Base-by-base conservation (phyloP, 345 rosid species). In the Euclidium syriacum region DNA sequence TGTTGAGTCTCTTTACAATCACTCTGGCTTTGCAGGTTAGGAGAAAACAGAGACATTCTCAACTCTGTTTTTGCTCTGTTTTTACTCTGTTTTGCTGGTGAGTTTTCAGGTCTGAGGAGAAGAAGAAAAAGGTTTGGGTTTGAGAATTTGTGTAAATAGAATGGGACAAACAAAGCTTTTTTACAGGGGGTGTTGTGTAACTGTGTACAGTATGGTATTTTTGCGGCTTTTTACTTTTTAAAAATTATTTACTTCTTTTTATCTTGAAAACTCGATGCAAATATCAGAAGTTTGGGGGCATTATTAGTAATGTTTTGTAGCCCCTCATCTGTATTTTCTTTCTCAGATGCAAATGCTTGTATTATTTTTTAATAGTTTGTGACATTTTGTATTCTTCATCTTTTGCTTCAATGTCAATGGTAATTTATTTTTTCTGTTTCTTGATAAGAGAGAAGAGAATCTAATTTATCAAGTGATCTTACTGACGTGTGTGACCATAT, bases 141-240 rank as follows among this genome's bases (percentile, higher is more conserved):
- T 68, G 74, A 53, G 63, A 70, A 61, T 62, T 61, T 62, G 69
- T 70, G 74, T 70, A 69, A 43, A 69, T 69, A 61, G 62, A n/a
- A 61, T 43, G 40, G 62, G 27, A 61, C 56, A 61, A 61, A 62
- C 32, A 29, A 29, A 29, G 33, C 33, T 29, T n/a, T n/a, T 61
- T 69, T 61, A 69, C 67, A 69, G 73, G 55, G 42, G 62, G 48
- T 26, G 18, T 52, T 58, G 53, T 60, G 73, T 68, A n/a, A 60
- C 62, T 68, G 47, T 69, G 73, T 69, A 62, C 57, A 69, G 73
- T 44, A 69, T 52, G 57, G 15, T 68, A 60, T 33, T 60, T 68
- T 60, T 60, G 67, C 52, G 61, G 61, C 61, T 23, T 41, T 33
- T 59, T 52, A 10, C 17, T 20, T 12, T 14, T 18, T 18, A 16